Conservation (phyloP, 805 yeast genomes). For the Candida xiaguanensis region DNA sequence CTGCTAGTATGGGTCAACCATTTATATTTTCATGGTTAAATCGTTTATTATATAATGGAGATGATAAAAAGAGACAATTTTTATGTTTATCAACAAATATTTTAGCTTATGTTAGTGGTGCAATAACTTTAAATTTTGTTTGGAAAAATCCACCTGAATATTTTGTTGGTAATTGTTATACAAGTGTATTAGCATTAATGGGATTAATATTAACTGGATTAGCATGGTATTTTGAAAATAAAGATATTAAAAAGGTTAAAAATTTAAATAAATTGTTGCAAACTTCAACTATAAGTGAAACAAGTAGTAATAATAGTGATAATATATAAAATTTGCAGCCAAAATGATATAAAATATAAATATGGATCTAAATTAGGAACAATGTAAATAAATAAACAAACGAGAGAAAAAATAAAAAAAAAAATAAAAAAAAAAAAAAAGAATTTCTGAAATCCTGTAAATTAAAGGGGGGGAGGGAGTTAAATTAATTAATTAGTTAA, state of each 20-base stretch:
- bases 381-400: not conserved
- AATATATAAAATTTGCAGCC: constrained; percentile 1
- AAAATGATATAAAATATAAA: not conserved
- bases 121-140: constrained; percentile 37
- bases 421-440: too few relatives aligned
- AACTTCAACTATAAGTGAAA: not conserved
- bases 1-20: constrained; percentile 53
- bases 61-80: constrained; percentile 34
- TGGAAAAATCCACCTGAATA: constrained; percentile 37
- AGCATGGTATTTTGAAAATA: constrained; percentile 20
- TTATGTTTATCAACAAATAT: constrained; percentile 37
- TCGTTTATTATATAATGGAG: constrained; percentile 40
- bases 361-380: not conserved
- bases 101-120: constrained; percentile 36
- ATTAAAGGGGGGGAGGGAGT: too few relatives aligned
- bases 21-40: constrained; percentile 57
- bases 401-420: not conserved
- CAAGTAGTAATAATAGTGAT: not conserved
- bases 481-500: too few relatives aligned
- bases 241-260: constrained; percentile 22
- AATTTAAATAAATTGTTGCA: not conserved
- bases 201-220: constrained; percentile 27
- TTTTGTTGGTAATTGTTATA: constrained; percentile 31
- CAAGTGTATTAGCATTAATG: constrained; percentile 26
- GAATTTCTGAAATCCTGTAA: too few relatives aligned